Evolutionary conservation across 495 filamentous ascomycete genomes (phyloP).

Genomic region (Aspergillus avenaceus): DNA sequence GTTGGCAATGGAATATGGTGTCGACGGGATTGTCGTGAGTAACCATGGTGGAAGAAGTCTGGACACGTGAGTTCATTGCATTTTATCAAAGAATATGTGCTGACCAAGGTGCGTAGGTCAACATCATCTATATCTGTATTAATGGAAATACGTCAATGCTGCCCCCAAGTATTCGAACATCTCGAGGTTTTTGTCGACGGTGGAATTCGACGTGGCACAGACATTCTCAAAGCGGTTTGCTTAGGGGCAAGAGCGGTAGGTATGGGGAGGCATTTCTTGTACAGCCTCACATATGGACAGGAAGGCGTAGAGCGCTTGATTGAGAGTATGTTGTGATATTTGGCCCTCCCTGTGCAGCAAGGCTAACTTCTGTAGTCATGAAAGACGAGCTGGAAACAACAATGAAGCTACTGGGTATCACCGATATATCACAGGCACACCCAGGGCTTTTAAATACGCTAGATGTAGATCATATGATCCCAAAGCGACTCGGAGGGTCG

Average conservation of each 20-base stretch:
- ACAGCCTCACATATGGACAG: slow-evolving; percentile 42
- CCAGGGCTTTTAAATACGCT: slow-evolving; percentile 61
- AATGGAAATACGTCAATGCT: slow-evolving; percentile 58
- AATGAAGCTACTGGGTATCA: slow-evolving; percentile 68
- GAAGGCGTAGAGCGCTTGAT: slow-evolving; percentile 39
- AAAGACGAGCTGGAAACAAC: slow-evolving; percentile 67
- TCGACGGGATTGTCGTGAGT: slow-evolving; percentile 60
- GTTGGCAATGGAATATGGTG: slow-evolving; percentile 48
- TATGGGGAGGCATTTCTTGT: slow-evolving; percentile 57
- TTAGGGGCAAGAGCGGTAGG: slow-evolving; percentile 60
- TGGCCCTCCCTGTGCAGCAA: neutral
- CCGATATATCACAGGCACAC: slow-evolving; percentile 56
- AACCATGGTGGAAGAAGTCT: slow-evolving; percentile 67
- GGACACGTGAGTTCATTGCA: slow-evolving; percentile 41
- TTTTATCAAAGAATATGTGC: neutral
- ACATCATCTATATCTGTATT: slow-evolving; percentile 56
- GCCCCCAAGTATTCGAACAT: slow-evolving; percentile 56
- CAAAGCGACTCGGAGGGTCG: neutral
- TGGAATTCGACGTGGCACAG: slow-evolving; percentile 57
- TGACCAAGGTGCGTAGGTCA: slow-evolving; percentile 7
- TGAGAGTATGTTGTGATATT: slow-evolving; percentile 36
- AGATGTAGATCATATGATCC: slow-evolving; percentile 60
- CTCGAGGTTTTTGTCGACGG: slow-evolving; percentile 67
- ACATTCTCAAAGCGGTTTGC: slow-evolving; percentile 65
- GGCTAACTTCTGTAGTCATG: slow-evolving; percentile 44